phyloP scores from a whole-genome alignment of 169 alveolate species.

The Neospora caninum region DNA sequence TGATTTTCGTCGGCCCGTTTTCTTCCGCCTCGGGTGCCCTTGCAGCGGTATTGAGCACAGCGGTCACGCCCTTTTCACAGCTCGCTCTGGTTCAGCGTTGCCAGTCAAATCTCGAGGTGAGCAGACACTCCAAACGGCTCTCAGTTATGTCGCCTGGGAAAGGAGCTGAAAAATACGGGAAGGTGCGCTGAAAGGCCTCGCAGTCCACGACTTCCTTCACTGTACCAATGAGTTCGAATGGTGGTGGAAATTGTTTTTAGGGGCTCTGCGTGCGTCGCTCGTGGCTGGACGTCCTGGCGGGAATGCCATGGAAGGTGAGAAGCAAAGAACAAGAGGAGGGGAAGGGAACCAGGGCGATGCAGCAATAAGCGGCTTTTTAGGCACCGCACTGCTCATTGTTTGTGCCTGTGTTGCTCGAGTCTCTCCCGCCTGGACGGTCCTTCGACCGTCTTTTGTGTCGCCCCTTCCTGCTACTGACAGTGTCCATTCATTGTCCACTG shows the following conservation, averaged over 20 bases:
- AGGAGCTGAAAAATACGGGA: too few species aligned
- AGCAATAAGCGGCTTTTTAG: not conserved
- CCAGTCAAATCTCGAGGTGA: slow-evolving; percentile 28
- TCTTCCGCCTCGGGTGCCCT: not conserved
- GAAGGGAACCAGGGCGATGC: not conserved
- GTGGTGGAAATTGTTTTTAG: not conserved
- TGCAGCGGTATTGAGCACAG: slow-evolving; percentile 44
- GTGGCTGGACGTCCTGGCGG: slow-evolving; percentile 27
- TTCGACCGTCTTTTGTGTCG: too few species aligned
- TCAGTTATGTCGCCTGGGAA: too few species aligned
- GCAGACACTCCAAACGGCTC: not conserved
- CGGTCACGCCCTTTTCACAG: slow-evolving; percentile 33
- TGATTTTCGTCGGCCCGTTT: not conserved
- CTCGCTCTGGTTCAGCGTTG: slow-evolving; percentile 35
- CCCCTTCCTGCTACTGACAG: too few species aligned
- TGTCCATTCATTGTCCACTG: too few species aligned
- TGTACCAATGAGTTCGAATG: too few species aligned
- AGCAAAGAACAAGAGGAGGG: not conserved
- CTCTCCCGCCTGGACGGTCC: too few species aligned
- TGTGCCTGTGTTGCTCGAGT: too few species aligned
- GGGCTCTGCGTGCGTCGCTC: slow-evolving; percentile 5
- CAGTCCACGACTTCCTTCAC: too few species aligned
- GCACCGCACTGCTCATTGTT: too few species aligned
- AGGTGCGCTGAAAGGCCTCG: too few species aligned
- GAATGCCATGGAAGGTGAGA: slow-evolving; percentile 39